Evolutionary conservation across 2,329 filamentous ascomycete genomes (phyloP), one percentile per base, ranked within the genome.

Genomic region (Cladosporium cucumerinum): DNA sequence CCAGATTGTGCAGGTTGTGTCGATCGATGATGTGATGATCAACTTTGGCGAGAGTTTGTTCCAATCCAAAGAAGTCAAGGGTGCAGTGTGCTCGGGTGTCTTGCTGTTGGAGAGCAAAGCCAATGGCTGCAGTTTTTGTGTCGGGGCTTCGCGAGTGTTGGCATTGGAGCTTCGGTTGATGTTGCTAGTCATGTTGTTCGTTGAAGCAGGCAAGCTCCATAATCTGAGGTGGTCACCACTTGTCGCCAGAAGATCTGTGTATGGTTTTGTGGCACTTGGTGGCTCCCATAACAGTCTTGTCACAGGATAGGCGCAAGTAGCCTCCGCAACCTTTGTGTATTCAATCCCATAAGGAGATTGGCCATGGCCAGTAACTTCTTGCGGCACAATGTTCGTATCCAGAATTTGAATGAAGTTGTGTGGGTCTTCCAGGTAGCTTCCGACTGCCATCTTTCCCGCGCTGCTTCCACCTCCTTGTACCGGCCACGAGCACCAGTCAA

Each of bases 401-500:
- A 98, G 85, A 69, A 99, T 97, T 90, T 98, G 95, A 69, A 98
- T 98, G 82, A 96, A 99, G 77, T 99, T 99, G 80, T 99, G 95
- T 6, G 93, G 94, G 78, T 99, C 95, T 79, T 99, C 95, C 60
- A 98, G 81, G 76, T 98, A 98, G 81, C 95, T 99, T 66, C 94
- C 95, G 46, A 99, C 85, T 14, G 95, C 95, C 71, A 99, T 86
- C 79, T 98, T 98, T 46, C 95, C 95, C 3, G 92, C 92, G 66
- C 92, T 88, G 67, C 91, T 89, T 70, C 88, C 78, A 36, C 77
- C 76, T 39, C 81, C 81, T 48, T 92, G 87, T 2, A 94, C 88
- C 18, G 91, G 87, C 94, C 95, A 99, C 79, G 99, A 99, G 82
- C 95, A 99, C 95, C 95, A 99, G 80, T 99, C 95, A 73, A 96